Evolutionary conservation across 495 filamentous ascomycete species (phyloP), one percentile per base, ranked within the genome.

Genomic region (Durotheca rogersii): DNA sequence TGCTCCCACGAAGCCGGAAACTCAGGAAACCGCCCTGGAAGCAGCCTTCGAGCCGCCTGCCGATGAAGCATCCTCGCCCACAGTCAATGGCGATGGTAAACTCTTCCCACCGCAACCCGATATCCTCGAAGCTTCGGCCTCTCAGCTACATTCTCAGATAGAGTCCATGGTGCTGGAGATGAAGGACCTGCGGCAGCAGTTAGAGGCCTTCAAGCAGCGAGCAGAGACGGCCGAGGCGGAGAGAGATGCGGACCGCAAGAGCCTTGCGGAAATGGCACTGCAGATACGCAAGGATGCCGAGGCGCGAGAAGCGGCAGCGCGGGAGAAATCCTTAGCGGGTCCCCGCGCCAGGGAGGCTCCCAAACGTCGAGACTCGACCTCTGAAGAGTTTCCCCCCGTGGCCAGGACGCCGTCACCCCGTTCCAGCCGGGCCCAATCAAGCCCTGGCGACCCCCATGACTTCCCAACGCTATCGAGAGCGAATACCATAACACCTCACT

Each of bases 181-280:
- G 81, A 82, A 84, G 46, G 83, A 87, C 41, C 80, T 95, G 71
- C 88, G 84, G 64, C 74, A 82, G 47, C 82, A 92, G 66, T 83
- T 96, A 60, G 84, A 92, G 38, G 69, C 70, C 0, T 95, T 89
- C 69, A 84, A 84, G 55, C 70, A 79, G 11, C 82, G 88, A 10
- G 89, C 90, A 1, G 85, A 95, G 65, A 81, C 72, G 37, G 90
- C 91, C 2, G 90, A 96, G 62, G 73, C 76, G 14, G 89, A 95
- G 53, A 77, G 80, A 18, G 75, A 79, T 47, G 71, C 76, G 29
- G 77, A 81, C 38, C 81, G 84, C 41, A 84, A 84, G 62, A 87
- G 84, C 1, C 70, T 98, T 16, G 84, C 85, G 0, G 89, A 96
- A 63, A 92, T 96, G 90, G 84, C 96, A 11, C 81, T 88, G 58